These are phyloP conservation scores for Mrakia frigida DNA, from an alignment of 768 basidiomycete species.

Conservation along the genomic window DNA sequence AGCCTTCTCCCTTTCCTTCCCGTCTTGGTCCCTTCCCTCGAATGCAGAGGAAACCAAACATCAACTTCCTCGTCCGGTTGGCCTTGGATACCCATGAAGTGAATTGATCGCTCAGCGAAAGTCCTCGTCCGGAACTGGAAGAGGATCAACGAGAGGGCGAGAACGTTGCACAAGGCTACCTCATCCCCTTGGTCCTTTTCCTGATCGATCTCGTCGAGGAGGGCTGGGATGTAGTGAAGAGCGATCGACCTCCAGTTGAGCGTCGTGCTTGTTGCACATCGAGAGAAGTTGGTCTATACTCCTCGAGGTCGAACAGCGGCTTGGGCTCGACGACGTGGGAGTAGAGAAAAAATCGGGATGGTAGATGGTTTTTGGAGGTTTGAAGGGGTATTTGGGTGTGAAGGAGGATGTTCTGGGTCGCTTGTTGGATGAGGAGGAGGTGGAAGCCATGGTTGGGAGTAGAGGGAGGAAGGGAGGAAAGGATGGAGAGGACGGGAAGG, in stretches of 20 bases:
- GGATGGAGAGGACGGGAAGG: no score
- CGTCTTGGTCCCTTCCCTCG: neutral
- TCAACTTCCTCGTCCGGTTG: neutral
- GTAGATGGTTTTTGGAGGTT: no score
- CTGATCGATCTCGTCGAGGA: neutral
- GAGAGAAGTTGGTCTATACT: neutral
- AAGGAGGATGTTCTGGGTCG: no score
- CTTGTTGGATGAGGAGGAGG: no score
- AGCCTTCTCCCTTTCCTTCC: neutral
- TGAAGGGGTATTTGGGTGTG: no score
- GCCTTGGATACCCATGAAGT: neutral
- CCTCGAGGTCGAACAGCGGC: neutral
- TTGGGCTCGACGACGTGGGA: neutral
- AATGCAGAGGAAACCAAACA: neutral
- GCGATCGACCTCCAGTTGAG: neutral
- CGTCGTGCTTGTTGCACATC: neutral
- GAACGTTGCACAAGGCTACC: neutral
- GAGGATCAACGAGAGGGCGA: neutral
- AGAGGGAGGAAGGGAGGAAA: no score
- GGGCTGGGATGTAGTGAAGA: neutral
- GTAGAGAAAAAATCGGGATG: no score
- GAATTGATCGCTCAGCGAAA: neutral
- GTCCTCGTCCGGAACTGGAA: neutral
- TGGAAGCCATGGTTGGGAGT: no score
- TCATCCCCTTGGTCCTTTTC: no score